Evolutionary conservation across 139 green algal species (phyloP).

Genomic region (Chlorella sp.): DNA sequence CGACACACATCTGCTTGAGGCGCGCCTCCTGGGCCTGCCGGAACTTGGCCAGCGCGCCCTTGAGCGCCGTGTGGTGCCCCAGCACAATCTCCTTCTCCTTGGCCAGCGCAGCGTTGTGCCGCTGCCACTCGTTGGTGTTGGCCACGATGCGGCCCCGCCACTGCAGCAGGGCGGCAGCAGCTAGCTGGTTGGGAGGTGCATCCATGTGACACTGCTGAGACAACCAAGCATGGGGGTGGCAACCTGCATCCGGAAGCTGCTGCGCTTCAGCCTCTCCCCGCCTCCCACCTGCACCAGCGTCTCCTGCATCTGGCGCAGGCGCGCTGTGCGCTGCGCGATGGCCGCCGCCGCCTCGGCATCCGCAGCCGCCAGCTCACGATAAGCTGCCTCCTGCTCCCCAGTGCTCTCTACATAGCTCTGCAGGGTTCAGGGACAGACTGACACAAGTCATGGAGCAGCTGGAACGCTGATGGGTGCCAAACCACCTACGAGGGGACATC

Average conservation of each 20-base stretch:
- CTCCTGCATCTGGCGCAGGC: slow-evolving; percentile 15
- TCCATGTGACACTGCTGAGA: background rate
- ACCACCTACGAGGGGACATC: no score
- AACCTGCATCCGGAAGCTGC: no score
- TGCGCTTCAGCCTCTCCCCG: no score
- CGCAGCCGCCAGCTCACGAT: background rate
- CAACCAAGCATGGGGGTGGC: background rate
- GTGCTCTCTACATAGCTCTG: slow-evolving; percentile 24
- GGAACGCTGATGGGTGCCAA: no score
- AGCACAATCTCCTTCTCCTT: slow-evolving; percentile 89
- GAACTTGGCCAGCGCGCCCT: slow-evolving; percentile 70
- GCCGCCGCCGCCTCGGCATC: background rate
- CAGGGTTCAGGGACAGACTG: no score
- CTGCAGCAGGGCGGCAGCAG: background rate
- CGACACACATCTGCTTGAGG: slow-evolving; percentile 64
- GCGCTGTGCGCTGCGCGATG: slow-evolving; percentile 24
- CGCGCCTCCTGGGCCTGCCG: slow-evolving; percentile 59
- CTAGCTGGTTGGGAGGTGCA: background rate
- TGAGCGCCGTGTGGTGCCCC: slow-evolving; percentile 82
- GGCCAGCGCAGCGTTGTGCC: slow-evolving; percentile 76
- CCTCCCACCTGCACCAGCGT: slow-evolving; percentile 28
- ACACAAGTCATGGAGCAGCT: no score
- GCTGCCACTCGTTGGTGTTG: slow-evolving; percentile 84
- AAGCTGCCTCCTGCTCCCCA: background rate
- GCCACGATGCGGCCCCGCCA: slow-evolving; percentile 69